phyloP scores from a whole-genome alignment of 2,329 filamentous ascomycete species.

The Tetracladium maxilliforme region DNA sequence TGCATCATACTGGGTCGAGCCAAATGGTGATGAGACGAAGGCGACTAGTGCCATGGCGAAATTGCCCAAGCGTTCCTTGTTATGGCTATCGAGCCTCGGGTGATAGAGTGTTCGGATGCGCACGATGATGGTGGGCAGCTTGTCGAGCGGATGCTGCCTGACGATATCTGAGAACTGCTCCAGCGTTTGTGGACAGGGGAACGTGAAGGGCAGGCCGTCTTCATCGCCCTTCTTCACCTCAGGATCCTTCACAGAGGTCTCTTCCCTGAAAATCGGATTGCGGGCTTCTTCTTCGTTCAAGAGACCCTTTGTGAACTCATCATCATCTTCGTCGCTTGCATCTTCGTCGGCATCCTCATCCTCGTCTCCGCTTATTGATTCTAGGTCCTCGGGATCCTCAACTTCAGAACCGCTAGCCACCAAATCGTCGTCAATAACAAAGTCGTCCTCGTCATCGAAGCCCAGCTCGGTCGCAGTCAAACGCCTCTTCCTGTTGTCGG shows the following conservation, averaged over 20 bases:
- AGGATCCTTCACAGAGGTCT: conserved; percentile 25
- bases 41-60: conserved; percentile 55
- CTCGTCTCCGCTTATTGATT: conserved; percentile 35
- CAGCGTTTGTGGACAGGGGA: conserved; percentile 68
- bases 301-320: conserved; percentile 60
- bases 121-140: conserved; percentile 68
- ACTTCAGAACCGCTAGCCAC: conserved; percentile 66
- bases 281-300: conserved; percentile 42
- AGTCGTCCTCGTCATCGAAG: conserved; percentile 90
- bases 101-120: conserved; percentile 87
- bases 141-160: conserved; percentile 41
- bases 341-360: conserved; percentile 27
- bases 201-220: conserved; percentile 79
- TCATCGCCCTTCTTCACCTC: conserved; percentile 31
- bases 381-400: conserved; percentile 39
- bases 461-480: conserved; percentile 38
- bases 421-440: conserved; percentile 77
- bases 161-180: conserved; percentile 56
- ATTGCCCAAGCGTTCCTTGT: conserved; percentile 66
- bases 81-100: conserved; percentile 68
- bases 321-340: conserved; percentile 32
- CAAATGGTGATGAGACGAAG: conserved; percentile 37
- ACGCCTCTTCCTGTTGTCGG: conserved; percentile 22
- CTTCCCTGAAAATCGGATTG: conserved; percentile 32
- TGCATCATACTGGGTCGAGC: no score